Percentiles rank a stretch among this genome's conserved stretches.
Evolutionary conservation across 1,284 basidiomycete species (phyloP).

Genomic region (Naganishia albida): DNA sequence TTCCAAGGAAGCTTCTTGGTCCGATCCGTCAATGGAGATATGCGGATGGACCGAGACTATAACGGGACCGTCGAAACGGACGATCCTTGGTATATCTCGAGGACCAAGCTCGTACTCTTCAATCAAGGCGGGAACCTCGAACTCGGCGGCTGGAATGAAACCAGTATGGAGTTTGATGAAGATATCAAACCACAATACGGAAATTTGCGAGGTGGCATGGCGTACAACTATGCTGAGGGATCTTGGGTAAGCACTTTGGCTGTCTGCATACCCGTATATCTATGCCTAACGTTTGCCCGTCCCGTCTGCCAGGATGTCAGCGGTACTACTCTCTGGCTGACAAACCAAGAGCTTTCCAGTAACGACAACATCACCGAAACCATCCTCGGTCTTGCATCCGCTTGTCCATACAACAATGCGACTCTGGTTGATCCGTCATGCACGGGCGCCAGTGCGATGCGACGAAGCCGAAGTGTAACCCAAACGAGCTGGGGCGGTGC

Average conservation of each 20-base stretch:
- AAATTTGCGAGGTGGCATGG: conserved; percentile 21
- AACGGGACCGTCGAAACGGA: conserved; percentile 27
- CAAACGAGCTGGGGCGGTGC: conserved; percentile 33
- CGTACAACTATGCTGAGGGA: conserved; percentile 1
- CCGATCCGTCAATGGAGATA: conserved; percentile 34
- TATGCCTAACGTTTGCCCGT: background rate
- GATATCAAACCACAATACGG: conserved; percentile 27
- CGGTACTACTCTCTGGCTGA: conserved; percentile 27
- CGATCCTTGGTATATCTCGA: conserved; percentile 29
- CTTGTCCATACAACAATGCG: conserved; percentile 23
- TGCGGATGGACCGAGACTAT: conserved; percentile 29
- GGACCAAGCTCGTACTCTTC: conserved; percentile 25
- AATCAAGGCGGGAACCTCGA: conserved; percentile 25
- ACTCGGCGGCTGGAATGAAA: conserved; percentile 25
- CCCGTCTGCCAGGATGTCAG: conserved; percentile 18
- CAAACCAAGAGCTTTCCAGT: conserved; percentile 2
- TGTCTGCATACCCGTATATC: background rate
- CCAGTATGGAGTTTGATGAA: conserved; percentile 26
- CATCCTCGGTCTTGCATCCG: conserved; percentile 10
- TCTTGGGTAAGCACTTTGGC: conserved; percentile 6
- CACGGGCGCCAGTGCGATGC: conserved; percentile 22
- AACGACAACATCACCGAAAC: conserved; percentile 22
- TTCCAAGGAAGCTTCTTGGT: conserved; percentile 50
- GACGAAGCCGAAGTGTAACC: conserved; percentile 26
- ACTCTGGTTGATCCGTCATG: conserved; percentile 23